Conservation (phyloP, 805 yeast genomes). For the Metschnikowia borealis region DNA sequence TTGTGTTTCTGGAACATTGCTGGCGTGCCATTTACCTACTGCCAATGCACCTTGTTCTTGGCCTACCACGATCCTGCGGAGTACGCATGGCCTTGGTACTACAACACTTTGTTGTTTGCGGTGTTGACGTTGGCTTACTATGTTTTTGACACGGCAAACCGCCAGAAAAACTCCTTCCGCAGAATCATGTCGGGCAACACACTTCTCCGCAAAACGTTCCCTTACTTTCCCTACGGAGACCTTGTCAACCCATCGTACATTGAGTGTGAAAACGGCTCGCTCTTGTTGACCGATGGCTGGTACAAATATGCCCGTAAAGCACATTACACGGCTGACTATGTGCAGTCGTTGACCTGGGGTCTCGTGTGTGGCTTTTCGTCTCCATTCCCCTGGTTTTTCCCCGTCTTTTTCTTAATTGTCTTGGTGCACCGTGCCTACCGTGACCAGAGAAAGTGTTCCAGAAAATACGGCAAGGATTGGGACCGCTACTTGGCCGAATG, state of each 20-base stretch:
- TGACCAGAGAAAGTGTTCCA: constrained; percentile 78
- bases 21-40: constrained; percentile 97
- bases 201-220: constrained; percentile 79
- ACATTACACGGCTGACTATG: constrained; percentile 92
- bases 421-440: constrained; percentile 85
- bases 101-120: constrained; percentile 54
- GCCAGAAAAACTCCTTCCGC: constrained; percentile 92
- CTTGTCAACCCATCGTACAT: constrained; percentile 82
- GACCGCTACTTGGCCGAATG: constrained; percentile 77
- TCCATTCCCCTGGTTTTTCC: constrained; percentile 95
- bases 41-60: constrained; percentile 85
- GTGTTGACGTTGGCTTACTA: constrained; percentile 70
- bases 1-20: constrained; percentile 98
- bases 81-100: constrained; percentile 66
- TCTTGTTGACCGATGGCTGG: constrained; percentile 91
- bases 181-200: constrained; percentile 77
- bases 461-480: constrained; percentile 95
- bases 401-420: constrained; percentile 82
- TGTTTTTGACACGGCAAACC: constrained; percentile 92
- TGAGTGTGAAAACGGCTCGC: constrained; percentile 78
- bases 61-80: constrained; percentile 80
- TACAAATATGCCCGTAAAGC: constrained; percentile 87
- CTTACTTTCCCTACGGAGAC: constrained; percentile 82
- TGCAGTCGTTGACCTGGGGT: constrained; percentile 88
- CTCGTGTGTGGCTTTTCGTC: constrained; percentile 83